Evolutionary conservation across 2,329 filamentous ascomycete species (phyloP), one percentile per base, ranked within the genome.

Genomic region (Penicillium sp.): DNA sequence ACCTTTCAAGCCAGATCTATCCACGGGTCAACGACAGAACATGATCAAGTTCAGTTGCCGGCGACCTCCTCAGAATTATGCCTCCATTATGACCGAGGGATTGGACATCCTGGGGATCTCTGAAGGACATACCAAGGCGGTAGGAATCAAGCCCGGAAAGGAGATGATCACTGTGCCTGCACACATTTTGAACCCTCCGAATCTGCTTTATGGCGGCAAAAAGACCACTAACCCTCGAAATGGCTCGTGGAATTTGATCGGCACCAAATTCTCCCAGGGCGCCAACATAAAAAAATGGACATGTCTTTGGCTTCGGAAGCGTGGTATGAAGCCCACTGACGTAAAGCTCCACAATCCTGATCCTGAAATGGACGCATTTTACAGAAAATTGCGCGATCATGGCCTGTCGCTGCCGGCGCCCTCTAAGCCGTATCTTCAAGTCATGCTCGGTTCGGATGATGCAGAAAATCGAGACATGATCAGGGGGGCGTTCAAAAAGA

Each of bases 41-140:
- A 91, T 93, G 88, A 86, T 92, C 51, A 75, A 75, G 0, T 89
- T 90, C 69, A 88, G 90, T 4, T 89, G 87, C 57, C 82, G 88
- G 2, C 75, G 76, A 0, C 89, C 90, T 0, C 80, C 80, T 5
- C 75, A 80, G 6, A 93, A 93, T 61, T 88, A 85, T 0, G 68
- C 78, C 0, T 88, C 86, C 0, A 87, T 93, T 50, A 57, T 59
- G 15, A 54, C 42, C 0, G 50, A 64, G 6, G 69, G 69, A 4
- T 54, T 62, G 8, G 33, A 50, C 0, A 61, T 67, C 33, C 50
- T 63, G 27, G 62, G 64, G 29, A 51, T 59, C 12, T 25, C 42
- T 3, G 19, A n/a, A 3, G 25, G 47, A 1, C 8, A 55, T 8
- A 55, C 45, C 13, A 23, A 37, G n/a, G 3, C 29, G 9, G n/a